Evolutionary conservation across 108 stramenopile species (phyloP).

Genomic region (Nitzschia sp.): DNA sequence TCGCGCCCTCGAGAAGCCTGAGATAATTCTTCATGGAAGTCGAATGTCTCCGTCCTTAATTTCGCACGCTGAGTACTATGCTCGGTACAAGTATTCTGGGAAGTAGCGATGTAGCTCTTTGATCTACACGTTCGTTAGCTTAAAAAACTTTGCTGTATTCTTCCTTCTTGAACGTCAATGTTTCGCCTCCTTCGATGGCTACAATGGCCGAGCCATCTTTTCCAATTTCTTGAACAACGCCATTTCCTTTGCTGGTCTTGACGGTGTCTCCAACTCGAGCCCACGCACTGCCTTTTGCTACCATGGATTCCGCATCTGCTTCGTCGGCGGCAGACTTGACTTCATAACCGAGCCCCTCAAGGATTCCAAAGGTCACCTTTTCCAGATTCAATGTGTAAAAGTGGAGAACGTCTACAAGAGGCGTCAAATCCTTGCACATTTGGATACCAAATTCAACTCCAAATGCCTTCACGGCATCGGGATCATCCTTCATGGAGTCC

Average conservation of each 20-base stretch:
- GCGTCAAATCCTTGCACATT: constrained; percentile 82
- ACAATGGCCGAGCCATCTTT: constrained; percentile 62
- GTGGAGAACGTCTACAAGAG: constrained; percentile 82
- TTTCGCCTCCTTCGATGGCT: constrained; percentile 48
- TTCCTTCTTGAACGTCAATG: constrained; percentile 53
- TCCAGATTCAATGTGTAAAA: constrained; percentile 98
- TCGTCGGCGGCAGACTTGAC: constrained; percentile 66
- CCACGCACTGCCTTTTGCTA: constrained; percentile 90
- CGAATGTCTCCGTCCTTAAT: no score
- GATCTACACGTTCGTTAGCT: neutral
- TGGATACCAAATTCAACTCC: constrained; percentile 94
- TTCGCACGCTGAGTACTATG: no score
- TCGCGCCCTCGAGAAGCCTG: no score
- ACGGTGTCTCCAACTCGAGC: constrained; percentile 88
- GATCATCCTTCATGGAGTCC: constrained; percentile 92
- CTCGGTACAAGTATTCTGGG: neutral
- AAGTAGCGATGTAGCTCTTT: no score
- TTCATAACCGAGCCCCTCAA: constrained; percentile 72
- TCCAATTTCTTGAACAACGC: constrained; percentile 72
- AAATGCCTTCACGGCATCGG: constrained; percentile 82
- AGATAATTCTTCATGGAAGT: no score
- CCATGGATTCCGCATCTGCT: constrained; percentile 76
- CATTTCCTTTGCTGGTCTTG: constrained; percentile 69
- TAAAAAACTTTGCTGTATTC: constrained; percentile 66
- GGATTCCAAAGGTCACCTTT: constrained; percentile 92